Evolutionary conservation across 2,329 filamentous ascomycete species (phyloP).

Genomic region (Teratosphaeriaceae sp.): DNA sequence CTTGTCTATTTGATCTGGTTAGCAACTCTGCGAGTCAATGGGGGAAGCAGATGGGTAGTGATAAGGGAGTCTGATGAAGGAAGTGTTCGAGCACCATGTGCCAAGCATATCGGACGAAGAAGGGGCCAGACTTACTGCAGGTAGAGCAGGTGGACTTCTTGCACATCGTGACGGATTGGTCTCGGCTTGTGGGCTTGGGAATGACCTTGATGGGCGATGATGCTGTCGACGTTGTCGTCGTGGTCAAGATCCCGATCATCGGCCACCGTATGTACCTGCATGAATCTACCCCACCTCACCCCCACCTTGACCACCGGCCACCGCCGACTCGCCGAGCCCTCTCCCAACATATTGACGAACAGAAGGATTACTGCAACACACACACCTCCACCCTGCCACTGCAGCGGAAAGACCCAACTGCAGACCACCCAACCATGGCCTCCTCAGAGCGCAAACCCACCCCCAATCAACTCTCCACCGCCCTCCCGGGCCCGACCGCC

Average conservation of each 20-base stretch:
- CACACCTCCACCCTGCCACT: too few species aligned
- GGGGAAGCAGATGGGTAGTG: too few species aligned
- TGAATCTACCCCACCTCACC: background rate
- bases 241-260: too few species aligned
- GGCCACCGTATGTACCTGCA: background rate
- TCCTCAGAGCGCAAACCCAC: conserved; percentile 19
- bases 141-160: conserved; percentile 55
- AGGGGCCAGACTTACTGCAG: conserved; percentile 59
- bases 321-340: too few species aligned
- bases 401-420: background rate
- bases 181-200: background rate
- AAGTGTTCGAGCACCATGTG: too few species aligned
- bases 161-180: conserved; percentile 48
- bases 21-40: conserved; percentile 55
- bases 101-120: too few species aligned
- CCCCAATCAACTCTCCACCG: conserved; percentile 22
- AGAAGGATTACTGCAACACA: too few species aligned
- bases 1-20: too few species aligned
- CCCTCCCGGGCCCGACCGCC: conserved; percentile 27
- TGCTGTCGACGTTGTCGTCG: too few species aligned
- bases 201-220: conserved; percentile 1
- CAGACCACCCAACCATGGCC: conserved; percentile 5
- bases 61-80: too few species aligned
- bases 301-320: background rate
- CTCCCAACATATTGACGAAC: too few species aligned